Evolutionary conservation across 331 rosid species (phyloP), one percentile per base, ranked within the genome.

Genomic region (Quercus lobata): DNA sequence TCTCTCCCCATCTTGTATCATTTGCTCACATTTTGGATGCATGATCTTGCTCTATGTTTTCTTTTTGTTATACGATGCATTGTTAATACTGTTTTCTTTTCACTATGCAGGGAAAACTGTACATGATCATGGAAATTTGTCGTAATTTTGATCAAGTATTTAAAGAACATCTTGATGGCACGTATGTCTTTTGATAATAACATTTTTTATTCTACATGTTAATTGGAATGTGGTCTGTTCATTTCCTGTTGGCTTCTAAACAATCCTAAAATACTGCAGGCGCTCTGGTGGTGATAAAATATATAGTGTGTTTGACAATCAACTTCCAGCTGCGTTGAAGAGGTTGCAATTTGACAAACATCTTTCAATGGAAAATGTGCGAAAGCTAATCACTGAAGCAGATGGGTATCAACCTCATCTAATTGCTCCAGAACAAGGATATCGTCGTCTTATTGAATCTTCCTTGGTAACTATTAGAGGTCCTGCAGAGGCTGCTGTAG

Each of bases 321-420:
- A 87, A 77, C 80, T 87, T 73, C 90, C 88, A 35, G 86, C 90
- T 69, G 82, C 90, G 74, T 73, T 87, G 82, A 87, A 84, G 83
- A 83, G 83, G 79, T 57, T 87, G 54, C 90, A 84, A 37, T 84
- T 87, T 56, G 90, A 87, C 77, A 81, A 71, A 70, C 74, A 82
- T 61, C 86, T 87, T 76, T 82, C 90, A 7, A 79, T 84, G 79
- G 84, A 87, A 0, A 87, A 87, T 44, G 85, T 87, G 35, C 72
- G 88, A 65, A 87, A 82, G 86, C 77, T 84, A 69, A 84, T 84
- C 74, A 81, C 88, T 24, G 90, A 87, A 80, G 90, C 90, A 46
- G 88, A 87, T 82, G 90, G 90, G 32, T 87, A 87, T 70, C 90
- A 87, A 32, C 90, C 90, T 76, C 90, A 87, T 82, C 76, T 87